A percentile compares a stretch with the other conserved stretches of the same genome.
Evolutionary conservation across 176 grass and related monocot genomes (phyloP).

Genomic region (Avena eriantha): DNA sequence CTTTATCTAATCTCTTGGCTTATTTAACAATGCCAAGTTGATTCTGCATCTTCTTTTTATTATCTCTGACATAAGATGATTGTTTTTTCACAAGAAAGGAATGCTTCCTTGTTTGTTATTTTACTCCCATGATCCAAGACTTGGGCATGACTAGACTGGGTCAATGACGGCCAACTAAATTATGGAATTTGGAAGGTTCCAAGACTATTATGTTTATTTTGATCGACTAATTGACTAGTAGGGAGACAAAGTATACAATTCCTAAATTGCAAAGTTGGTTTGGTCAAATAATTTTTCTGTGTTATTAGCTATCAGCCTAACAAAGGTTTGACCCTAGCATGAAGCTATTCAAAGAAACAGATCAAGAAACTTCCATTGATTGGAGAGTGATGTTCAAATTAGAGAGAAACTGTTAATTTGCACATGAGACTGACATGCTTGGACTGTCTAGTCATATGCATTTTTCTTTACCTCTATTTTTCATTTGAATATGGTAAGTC

Average conservation of each 20-base stretch:
- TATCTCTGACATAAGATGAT: constrained; percentile 7
- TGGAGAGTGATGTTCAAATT: neutral
- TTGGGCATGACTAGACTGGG: neutral
- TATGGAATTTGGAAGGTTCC: constrained; percentile 31
- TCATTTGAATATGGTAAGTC: constrained; percentile 17
- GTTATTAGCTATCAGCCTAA: neutral
- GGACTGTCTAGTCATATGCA: neutral
- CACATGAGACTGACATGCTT: constrained; percentile 13
- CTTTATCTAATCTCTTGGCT: constrained; percentile 6
- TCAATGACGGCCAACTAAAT: constrained; percentile 26
- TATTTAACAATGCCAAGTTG: constrained; percentile 39
- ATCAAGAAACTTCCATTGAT: constrained; percentile 24
- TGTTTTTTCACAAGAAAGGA: constrained; percentile 11
- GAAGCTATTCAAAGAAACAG: constrained; percentile 35
- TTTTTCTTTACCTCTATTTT: constrained; percentile 9
- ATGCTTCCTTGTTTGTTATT: constrained; percentile 31
- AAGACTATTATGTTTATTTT: constrained; percentile 16
- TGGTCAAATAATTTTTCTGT: neutral
- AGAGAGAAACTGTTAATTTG: neutral
- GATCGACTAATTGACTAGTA: constrained; percentile 14
- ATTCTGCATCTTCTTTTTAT: neutral
- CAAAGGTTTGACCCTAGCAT: constrained; percentile 25
- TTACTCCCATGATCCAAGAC: constrained; percentile 22
- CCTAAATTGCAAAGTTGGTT: constrained; percentile 15
- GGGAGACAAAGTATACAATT: neutral